A percentile compares a stretch with the other conserved stretches of the same genome.
Conservation (phyloP, 2,329 filamentous ascomycete species). For the Ambrosiella xylebori region DNA sequence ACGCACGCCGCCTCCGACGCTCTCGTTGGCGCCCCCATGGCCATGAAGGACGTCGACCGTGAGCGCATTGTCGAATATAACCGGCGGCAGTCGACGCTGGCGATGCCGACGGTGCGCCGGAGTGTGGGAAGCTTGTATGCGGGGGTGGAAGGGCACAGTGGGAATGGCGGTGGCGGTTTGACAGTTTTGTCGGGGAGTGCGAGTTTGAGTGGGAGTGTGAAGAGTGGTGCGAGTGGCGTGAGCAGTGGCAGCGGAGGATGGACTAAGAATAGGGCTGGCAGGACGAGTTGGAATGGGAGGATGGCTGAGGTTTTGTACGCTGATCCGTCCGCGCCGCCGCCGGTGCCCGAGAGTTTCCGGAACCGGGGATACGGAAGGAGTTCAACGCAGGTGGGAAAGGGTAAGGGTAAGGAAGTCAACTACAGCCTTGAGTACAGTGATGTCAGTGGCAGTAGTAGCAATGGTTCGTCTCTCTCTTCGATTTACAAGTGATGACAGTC, state of each 20-base stretch:
- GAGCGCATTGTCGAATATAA: slow-evolving; percentile 9
- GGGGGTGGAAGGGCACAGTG: background rate
- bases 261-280: background rate
- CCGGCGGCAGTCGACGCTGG: slow-evolving; percentile 1
- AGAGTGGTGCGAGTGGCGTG: no score
- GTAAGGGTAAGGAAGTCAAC: background rate
- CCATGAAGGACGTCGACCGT: slow-evolving; percentile 7
- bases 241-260: no score
- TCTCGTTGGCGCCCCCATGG: slow-evolving; percentile 7
- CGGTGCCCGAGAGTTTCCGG: background rate
- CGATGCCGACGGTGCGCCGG: background rate
- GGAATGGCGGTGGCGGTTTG: background rate
- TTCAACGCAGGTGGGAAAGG: background rate
- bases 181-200: background rate
- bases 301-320: slow-evolving; percentile 9
- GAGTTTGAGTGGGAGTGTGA: background rate
- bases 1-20: slow-evolving; percentile 13
- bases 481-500: background rate
- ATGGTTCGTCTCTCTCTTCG: slow-evolving; percentile 2
- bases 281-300: slow-evolving; percentile 6
- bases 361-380: no score
- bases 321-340: slow-evolving; percentile 1
- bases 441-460: background rate
- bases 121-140: background rate
- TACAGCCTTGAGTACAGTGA: background rate